Conservation (phyloP, 2,329 filamentous ascomycete species). For the Alternaria arborescens region DNA sequence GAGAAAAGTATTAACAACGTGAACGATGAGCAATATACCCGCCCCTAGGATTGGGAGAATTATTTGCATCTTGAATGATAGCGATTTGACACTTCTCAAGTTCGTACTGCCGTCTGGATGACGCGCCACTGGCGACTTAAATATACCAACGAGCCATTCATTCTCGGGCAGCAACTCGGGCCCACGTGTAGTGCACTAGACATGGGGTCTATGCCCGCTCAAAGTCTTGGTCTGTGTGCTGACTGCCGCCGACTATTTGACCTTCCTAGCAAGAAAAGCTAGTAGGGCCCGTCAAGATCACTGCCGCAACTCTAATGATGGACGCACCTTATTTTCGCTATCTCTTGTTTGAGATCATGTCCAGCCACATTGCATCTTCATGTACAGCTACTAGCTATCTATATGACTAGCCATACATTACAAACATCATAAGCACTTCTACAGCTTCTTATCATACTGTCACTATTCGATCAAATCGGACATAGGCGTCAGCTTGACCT, state of each 20-base stretch:
- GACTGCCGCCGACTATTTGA: neutral
- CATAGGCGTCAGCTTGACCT: slow-evolving; percentile 4
- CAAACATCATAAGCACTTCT: neutral
- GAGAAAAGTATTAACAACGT: neutral
- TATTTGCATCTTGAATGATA: neutral
- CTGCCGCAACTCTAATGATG: neutral
- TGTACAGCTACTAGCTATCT: neutral
- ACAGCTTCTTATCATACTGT: neutral
- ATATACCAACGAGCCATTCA: neutral
- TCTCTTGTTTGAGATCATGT: neutral
- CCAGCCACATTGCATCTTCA: neutral
- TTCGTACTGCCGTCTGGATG: neutral
- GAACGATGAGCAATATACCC: accelerated
- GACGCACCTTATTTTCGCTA: neutral
- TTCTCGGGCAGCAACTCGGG: neutral
- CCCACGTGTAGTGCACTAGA: slow-evolving; percentile 6
- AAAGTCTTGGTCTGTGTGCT: neutral
- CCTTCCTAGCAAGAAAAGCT: too few relatives aligned
- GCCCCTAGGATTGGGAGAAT: neutral
- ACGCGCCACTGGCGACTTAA: neutral
- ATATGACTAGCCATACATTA: neutral
- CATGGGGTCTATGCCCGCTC: neutral
- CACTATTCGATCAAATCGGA: neutral
- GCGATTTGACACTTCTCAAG: neutral
- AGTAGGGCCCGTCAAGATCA: neutral